Evolutionary conservation across 2,329 filamentous ascomycete species (phyloP).

Genomic region (Bipolaris zeicola): DNA sequence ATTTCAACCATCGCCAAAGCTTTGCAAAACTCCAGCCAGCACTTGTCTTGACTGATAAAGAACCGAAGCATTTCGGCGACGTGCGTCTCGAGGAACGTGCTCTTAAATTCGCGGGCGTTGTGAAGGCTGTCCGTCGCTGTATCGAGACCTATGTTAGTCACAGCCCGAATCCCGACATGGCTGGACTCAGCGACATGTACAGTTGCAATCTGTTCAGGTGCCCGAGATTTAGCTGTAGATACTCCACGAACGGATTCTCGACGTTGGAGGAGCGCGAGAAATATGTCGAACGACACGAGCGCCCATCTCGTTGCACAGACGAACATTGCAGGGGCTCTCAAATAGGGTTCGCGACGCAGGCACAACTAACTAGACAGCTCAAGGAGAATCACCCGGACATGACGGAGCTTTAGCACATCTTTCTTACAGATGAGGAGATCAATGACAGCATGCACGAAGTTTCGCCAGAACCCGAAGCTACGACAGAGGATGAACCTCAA

Average conservation of each 20-base stretch:
- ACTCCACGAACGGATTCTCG: conserved; percentile 18
- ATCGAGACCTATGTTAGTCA: conserved; percentile 2
- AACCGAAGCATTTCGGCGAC: conserved; percentile 13
- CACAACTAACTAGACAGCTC: background rate
- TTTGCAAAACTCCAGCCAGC: conserved; percentile 8
- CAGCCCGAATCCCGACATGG: conserved; percentile 4
- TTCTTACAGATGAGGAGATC: conserved; percentile 14
- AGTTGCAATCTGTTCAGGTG: conserved; percentile 16
- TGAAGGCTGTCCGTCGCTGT: conserved; percentile 3
- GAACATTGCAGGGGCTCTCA: conserved; percentile 14
- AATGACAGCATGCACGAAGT: conserved; percentile 3
- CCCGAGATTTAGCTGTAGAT: conserved; percentile 20
- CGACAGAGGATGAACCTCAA: background rate
- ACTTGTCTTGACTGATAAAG: conserved; percentile 10
- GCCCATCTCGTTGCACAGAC: conserved; percentile 20
- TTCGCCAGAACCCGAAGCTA: conserved; percentile 6
- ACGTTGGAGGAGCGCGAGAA: conserved; percentile 16
- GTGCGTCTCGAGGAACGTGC: conserved; percentile 1
- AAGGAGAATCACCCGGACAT: conserved; percentile 13
- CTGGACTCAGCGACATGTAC: background rate
- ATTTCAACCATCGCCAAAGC: conserved; percentile 4
- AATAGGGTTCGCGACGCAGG: background rate
- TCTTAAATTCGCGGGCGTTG: conserved; percentile 8
- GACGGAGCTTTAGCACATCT: background rate
- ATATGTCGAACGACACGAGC: conserved; percentile 19